Base-by-base conservation (phyloP, 768 basidiomycete species). In the Leccinum truebloodii region DNA sequence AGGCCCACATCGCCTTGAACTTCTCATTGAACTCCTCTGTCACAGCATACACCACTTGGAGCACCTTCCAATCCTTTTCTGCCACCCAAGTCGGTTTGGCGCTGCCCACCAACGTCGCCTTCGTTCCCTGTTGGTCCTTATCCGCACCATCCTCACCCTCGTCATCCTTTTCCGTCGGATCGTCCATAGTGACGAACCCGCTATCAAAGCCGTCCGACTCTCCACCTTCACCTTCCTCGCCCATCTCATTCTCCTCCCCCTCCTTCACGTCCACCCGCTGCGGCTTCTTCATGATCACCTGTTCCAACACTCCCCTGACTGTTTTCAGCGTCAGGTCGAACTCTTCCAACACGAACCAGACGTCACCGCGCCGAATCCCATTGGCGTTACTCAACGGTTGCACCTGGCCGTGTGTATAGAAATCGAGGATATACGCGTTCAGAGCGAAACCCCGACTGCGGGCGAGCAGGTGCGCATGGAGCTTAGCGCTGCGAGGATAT, bases 401-500 rank as follows among this genome's bases (percentile, higher is more conserved):
- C 7, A 76, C 73, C 66, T 86, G 86, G 0, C 88, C 89, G 59
- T 90, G 89, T 1, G 69, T 79, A 67, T 82, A 89, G 72, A 89
- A 91, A 66, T 91, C 89, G 50, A 83, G 73, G 16, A 90, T 69
- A 65, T 88, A 88, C 0, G 86, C 88, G 60, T 90, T 89, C 50
- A 88, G 76, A 9, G 73, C 73, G 49, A 73, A 72, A 6, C 39
- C 9, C 16, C n/a, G 48, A 6, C 20, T 20, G 20, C 48, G 48
- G 48, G 48, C 18, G 18, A 41, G 30, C 6, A 32, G 9, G 26
- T n/a, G 48, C 9, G 16, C 4, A 4, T 55, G 24, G 0, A 6
- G 3, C 9, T 58, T 61, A 24, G 41, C 9, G 18, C 41, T 6
- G 1, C 16, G 44, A 28, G 39, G 52, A 6, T 37, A 26, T 4